Conservation (phyloP, 768 basidiomycete species). For the Myochromella boudieri region DNA sequence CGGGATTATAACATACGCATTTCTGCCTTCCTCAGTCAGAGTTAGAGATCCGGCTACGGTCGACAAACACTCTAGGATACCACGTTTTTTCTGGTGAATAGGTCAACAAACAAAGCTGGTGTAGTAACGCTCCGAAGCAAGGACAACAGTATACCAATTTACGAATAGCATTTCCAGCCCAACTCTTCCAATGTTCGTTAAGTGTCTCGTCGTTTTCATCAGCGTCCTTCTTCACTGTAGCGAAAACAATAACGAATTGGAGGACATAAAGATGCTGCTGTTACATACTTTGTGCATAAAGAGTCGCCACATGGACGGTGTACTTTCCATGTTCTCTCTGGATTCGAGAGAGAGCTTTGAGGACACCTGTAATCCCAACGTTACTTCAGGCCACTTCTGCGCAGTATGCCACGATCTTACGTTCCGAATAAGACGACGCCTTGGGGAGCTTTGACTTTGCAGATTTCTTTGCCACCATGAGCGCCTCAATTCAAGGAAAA, state of each 20-base stretch:
- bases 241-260: background rate
- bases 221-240: slow-evolving; percentile 47
- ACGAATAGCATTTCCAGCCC: slow-evolving; percentile 44
- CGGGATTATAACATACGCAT: slow-evolving; percentile 35
- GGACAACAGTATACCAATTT: slow-evolving; percentile 47
- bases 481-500: too few species aligned
- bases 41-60: slow-evolving; percentile 32
- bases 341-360: slow-evolving; percentile 42
- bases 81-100: slow-evolving; percentile 38
- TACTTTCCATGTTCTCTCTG: slow-evolving; percentile 46
- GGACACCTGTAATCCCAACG: slow-evolving; percentile 36
- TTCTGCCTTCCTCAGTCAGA: slow-evolving; percentile 44
- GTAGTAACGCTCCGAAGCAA: too few species aligned
- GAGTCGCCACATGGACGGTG: slow-evolving; percentile 42
- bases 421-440: slow-evolving; percentile 40
- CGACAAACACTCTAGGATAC: slow-evolving; percentile 36
- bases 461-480: slow-evolving; percentile 32
- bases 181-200: slow-evolving; percentile 48
- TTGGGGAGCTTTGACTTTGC: slow-evolving; percentile 29
- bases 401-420: slow-evolving; percentile 26
- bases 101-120: too few species aligned
- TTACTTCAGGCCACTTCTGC: slow-evolving; percentile 1
- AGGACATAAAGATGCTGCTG: background rate
- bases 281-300: slow-evolving; percentile 43
- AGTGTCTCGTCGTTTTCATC: slow-evolving; percentile 41